phyloP scores from a whole-genome alignment of 2,329 filamentous ascomycete species.

The Dactylellina parvicollis region DNA sequence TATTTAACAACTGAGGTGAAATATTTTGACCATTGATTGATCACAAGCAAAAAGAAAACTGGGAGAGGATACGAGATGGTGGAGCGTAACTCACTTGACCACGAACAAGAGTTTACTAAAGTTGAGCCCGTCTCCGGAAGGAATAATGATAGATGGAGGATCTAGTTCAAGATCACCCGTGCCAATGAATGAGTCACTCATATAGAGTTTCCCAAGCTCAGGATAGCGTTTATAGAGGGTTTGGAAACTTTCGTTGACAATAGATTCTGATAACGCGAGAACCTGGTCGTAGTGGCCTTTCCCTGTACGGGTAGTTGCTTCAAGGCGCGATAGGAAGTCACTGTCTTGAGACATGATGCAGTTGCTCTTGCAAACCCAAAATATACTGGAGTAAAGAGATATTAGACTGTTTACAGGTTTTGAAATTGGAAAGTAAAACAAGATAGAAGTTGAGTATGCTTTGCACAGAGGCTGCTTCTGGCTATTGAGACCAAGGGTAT shows the following conservation, averaged over 20 bases:
- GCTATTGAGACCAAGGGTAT: no score
- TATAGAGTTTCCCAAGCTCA: neutral
- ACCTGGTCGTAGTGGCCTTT: neutral
- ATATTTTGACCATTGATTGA: no score
- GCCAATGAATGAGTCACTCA: neutral
- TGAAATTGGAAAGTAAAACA: no score
- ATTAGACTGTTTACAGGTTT: no score
- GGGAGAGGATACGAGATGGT: no score
- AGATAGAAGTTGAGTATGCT: no score
- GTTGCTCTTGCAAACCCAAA: no score
- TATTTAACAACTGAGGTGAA: no score
- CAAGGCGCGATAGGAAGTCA: neutral
- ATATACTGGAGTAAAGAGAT: no score
- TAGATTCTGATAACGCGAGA: neutral
- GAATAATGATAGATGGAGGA: neutral
- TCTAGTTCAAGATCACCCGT: neutral
- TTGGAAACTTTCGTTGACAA: neutral
- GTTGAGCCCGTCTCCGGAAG: neutral
- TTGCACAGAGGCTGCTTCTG: no score
- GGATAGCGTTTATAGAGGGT: neutral
- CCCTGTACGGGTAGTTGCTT: neutral
- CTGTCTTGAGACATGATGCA: no score
- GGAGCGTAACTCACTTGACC: neutral
- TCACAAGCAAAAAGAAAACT: no score
- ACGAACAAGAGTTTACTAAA: neutral